Percentiles rank a stretch among this genome's conserved stretches.
Conservation (phyloP, 2,329 filamentous ascomycete species). For the Aspergillus novoparasiticus region DNA sequence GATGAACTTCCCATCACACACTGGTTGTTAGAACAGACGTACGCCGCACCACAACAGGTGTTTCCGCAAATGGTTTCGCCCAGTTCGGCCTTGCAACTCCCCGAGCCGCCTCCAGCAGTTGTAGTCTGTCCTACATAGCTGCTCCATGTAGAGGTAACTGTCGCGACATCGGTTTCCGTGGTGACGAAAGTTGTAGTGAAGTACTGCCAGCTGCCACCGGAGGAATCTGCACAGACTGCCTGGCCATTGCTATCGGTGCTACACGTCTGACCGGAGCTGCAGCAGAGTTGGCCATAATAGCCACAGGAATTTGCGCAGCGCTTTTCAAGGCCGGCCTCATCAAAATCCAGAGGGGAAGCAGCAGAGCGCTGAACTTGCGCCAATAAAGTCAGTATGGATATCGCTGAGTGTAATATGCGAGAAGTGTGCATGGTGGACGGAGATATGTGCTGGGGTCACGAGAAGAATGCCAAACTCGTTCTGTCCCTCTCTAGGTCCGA, state of each 20-base stretch:
- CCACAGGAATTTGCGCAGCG: slow-evolving; percentile 56
- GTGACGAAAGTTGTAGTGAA: slow-evolving; percentile 59
- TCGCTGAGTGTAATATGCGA: slow-evolving; percentile 24
- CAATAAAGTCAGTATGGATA: slow-evolving; percentile 33
- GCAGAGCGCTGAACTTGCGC: slow-evolving; percentile 23
- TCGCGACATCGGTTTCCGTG: slow-evolving; percentile 56
- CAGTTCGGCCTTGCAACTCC: slow-evolving; percentile 50
- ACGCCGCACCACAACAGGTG: slow-evolving; percentile 48
- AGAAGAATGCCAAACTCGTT: neutral
- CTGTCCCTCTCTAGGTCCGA: neutral
- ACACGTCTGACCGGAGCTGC: slow-evolving; percentile 49
- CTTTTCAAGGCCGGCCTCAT: slow-evolving; percentile 28
- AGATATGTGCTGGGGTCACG: slow-evolving; percentile 6
- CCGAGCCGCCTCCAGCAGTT: slow-evolving; percentile 24
- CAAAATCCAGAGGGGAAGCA: slow-evolving; percentile 35
- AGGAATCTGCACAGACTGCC: slow-evolving; percentile 47
- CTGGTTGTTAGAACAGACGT: slow-evolving; percentile 45
- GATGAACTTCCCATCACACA: slow-evolving; percentile 47
- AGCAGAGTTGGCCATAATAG: slow-evolving; percentile 56
- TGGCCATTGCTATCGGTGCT: slow-evolving; percentile 52
- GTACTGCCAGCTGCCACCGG: slow-evolving; percentile 54
- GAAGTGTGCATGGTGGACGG: slow-evolving; percentile 34
- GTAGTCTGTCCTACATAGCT: slow-evolving; percentile 33
- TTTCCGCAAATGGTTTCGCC: slow-evolving; percentile 48
- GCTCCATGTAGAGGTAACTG: slow-evolving; percentile 58